Conservation (phyloP, 208 protist genomes). For the Crithidia thermophila region DNA sequence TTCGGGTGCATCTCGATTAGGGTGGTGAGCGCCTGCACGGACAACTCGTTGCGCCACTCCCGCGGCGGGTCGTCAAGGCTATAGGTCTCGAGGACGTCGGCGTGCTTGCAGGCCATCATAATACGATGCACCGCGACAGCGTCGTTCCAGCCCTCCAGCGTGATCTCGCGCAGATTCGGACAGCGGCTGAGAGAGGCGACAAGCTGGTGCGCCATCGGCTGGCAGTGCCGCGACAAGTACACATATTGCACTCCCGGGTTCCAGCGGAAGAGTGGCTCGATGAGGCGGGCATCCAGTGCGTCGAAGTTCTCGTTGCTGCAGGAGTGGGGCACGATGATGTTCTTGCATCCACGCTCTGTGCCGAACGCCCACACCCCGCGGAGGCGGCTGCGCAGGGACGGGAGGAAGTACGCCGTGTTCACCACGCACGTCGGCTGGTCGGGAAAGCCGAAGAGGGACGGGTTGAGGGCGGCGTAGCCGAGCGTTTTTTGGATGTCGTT, state of each 20-base stretch:
- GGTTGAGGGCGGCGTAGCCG: conserved; percentile 72
- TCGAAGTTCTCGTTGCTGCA: conserved; percentile 80
- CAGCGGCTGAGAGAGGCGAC: conserved; percentile 64
- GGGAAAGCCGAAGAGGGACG: conserved; percentile 88
- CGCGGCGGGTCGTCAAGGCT: conserved; percentile 72
- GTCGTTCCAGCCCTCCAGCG: conserved; percentile 88
- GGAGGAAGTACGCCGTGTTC: conserved; percentile 88
- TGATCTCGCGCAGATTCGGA: conserved; percentile 63
- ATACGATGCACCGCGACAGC: conserved; percentile 85
- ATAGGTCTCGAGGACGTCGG: conserved; percentile 83
- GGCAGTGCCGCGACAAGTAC: conserved; percentile 85
- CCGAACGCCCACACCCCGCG: conserved; percentile 85
- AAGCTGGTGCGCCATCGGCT: conserved; percentile 78
- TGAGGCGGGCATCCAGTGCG: conserved; percentile 72
- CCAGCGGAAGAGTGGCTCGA: conserved; percentile 86
- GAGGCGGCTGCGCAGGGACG: conserved; percentile 67
- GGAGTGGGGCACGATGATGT: conserved; percentile 79
- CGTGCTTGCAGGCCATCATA: conserved; percentile 86
- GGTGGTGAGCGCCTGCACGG: conserved; percentile 84
- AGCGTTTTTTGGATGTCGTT: conserved; percentile 73
- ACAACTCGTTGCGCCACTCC: conserved; percentile 86
- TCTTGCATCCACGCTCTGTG: conserved; percentile 85
- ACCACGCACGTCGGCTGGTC: conserved; percentile 87
- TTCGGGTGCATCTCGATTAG: conserved; percentile 93
- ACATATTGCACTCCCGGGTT: conserved; percentile 89